Evolutionary conservation across 2,329 filamentous ascomycete species (phyloP).

Genomic region (Alternaria infectoria): DNA sequence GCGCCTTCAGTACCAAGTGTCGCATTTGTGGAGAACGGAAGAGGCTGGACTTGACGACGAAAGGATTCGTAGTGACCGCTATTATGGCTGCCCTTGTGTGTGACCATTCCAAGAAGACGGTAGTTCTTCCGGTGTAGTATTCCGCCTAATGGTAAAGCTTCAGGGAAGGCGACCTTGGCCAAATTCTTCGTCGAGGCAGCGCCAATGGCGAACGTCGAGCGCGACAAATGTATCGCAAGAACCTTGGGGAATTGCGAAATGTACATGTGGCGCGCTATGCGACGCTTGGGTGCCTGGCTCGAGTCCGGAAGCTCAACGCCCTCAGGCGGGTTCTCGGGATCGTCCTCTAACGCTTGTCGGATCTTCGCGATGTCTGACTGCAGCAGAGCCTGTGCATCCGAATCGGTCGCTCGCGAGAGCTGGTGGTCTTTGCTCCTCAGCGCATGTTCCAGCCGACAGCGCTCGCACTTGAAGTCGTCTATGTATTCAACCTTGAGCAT

Average conservation of each 20-base stretch:
- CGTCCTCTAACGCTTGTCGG: constrained; percentile 71
- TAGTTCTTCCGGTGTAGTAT: constrained; percentile 80
- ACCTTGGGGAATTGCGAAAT: constrained; percentile 89
- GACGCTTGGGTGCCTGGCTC: constrained; percentile 76
- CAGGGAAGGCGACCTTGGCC: constrained; percentile 91
- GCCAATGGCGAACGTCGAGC: constrained; percentile 85
- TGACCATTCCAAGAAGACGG: constrained; percentile 84
- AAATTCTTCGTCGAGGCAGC: constrained; percentile 87
- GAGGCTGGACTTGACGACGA: constrained; percentile 78
- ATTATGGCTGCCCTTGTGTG: constrained; percentile 93
- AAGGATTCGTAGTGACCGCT: constrained; percentile 98
- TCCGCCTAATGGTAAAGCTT: constrained; percentile 81
- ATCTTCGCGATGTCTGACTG: constrained; percentile 69
- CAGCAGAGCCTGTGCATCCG: constrained; percentile 55
- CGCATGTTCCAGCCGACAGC: constrained; percentile 85
- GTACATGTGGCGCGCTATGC: constrained; percentile 85
- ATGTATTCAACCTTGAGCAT: constrained; percentile 96
- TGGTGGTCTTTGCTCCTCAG: constrained; percentile 68
- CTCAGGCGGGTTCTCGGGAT: constrained; percentile 79
- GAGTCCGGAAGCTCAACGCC: constrained; percentile 77
- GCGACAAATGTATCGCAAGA: constrained; percentile 87
- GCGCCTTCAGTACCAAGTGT: constrained; percentile 77
- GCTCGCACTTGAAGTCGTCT: constrained; percentile 95
- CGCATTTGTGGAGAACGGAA: constrained; percentile 82
- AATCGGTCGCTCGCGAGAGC: constrained; percentile 51